phyloP scores from a whole-genome alignment of 306 rosid species.

The Trifolium dubium region DNA sequence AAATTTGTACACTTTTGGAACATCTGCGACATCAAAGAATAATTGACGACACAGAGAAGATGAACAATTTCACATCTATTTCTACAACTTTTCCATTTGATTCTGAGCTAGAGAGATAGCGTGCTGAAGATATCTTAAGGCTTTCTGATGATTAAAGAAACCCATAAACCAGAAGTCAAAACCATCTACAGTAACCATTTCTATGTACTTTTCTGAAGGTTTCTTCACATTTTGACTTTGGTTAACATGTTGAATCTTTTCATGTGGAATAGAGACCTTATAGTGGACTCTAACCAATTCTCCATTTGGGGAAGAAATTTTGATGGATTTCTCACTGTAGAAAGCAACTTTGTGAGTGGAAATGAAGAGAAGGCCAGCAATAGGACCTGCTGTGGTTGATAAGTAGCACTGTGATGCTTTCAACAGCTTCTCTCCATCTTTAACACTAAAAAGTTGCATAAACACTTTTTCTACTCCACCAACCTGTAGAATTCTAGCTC shows the following conservation, averaged over 20 bases:
- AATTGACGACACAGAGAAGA: conserved; percentile 35
- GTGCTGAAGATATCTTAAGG: conserved; percentile 20
- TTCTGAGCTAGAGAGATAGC: conserved; percentile 46
- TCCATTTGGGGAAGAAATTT: conserved; percentile 56
- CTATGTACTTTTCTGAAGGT: conserved; percentile 32
- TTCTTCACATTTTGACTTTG: conserved; percentile 33
- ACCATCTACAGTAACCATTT: conserved; percentile 24
- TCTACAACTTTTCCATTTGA: not conserved
- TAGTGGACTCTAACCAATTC: conserved; percentile 58
- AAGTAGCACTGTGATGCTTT: conserved; percentile 73
- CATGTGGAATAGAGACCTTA: conserved; percentile 46
- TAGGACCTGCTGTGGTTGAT: conserved; percentile 84
- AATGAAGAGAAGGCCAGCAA: conserved; percentile 86
- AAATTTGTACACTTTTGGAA: conserved; percentile 42
- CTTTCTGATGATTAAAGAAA: conserved; percentile 9
- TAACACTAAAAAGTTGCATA: conserved; percentile 54
- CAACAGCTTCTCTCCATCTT: conserved; percentile 66
- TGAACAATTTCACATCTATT: conserved; percentile 9
- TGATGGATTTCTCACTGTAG: conserved; percentile 78
- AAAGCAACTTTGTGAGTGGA: conserved; percentile 77
- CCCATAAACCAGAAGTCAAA: conserved; percentile 37
- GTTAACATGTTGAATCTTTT: conserved; percentile 33
- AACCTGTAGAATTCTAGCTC: conserved; percentile 68
- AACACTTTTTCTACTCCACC: conserved; percentile 74
- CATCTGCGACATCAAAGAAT: conserved; percentile 16